Evolutionary conservation across 2,329 filamentous ascomycete species (phyloP), one percentile per base, ranked within the genome.

Genomic region (Chaetoscypha palmicola): DNA sequence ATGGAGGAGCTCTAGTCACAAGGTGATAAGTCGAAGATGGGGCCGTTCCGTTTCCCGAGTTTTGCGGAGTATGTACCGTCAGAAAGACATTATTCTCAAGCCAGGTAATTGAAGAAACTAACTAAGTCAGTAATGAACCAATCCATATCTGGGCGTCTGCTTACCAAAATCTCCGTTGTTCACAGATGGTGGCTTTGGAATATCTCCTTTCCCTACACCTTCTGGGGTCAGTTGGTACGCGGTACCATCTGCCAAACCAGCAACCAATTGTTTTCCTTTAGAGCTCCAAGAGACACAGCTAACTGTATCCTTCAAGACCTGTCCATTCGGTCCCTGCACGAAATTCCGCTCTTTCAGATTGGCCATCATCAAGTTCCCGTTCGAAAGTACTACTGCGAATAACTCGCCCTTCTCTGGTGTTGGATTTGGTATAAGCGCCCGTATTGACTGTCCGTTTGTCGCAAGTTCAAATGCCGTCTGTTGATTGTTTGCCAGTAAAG

Each of bases 251-350:
- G 73, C 80, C 55, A 92, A 71, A 12, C 94, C 92, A 53, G 87
- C 90, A 34, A 94, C 82, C 33, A 98, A 71, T 62, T 97, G 91
- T 63, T 95, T 98, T 36, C 92, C 92, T 61, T 83, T 87, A 48
- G 79, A 83, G 63, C 92, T 98, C 92, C 94, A 98, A 44, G 86
- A 83, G 4, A 87, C 76, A 58, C 85, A 92, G 60, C 82, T 89
- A 21, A 94, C 90, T 37, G 84, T 81, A 21, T 76, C 71, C 58
- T 82, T 86, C 51, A 94, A 69, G 1, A 81, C 68, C 51, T 68
- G 74, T 24, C 86, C 86, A 51, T 78, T 79, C 16, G 71, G 57
- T 1, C 77, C 76, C 24, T 69, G 67, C 7, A 74, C 61, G 34
- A 88, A 72, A 31, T 68, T 71, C 38, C 75, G 73, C 28, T 81